Conservation (phyloP, 169 alveolate species). For the Blepharisma undulans region DNA sequence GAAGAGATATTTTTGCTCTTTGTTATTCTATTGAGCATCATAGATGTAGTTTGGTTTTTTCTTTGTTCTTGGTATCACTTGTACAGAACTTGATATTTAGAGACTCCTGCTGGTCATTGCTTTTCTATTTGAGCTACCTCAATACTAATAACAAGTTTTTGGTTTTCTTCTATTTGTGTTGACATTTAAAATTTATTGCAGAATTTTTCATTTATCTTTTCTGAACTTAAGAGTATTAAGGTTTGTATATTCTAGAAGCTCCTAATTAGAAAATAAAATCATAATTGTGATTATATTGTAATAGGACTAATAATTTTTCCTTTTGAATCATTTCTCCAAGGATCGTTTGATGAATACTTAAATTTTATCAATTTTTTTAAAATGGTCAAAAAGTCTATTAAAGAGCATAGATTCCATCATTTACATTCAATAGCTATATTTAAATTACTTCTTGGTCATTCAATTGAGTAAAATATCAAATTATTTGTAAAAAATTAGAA, state of each 20-base stretch:
- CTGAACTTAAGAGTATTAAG: not conserved
- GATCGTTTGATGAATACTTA: too few species aligned
- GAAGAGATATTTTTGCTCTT: not conserved
- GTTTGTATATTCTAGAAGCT: not conserved
- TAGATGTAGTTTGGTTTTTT: not conserved
- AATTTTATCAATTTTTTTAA: too few species aligned
- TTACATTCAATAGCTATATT: too few species aligned
- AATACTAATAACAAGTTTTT: not conserved
- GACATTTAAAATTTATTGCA: not conserved
- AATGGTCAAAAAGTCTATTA: too few species aligned
- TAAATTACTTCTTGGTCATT: too few species aligned
- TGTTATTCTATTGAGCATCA: not conserved
- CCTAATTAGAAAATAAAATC: not conserved
- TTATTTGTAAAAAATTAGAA: too few species aligned
- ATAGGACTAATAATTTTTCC: too few species aligned
- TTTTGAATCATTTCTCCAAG: too few species aligned
- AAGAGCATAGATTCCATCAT: too few species aligned
- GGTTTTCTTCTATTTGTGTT: not conserved
- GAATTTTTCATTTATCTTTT: not conserved
- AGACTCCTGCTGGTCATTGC: not conserved
- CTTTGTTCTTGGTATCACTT: not conserved
- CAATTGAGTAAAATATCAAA: too few species aligned
- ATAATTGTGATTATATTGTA: too few species aligned
- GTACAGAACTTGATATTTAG: not conserved
- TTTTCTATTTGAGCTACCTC: not conserved